phyloP scores from a whole-genome alignment of 495 filamentous ascomycete species.

The Aspergillus asperescens region DNA sequence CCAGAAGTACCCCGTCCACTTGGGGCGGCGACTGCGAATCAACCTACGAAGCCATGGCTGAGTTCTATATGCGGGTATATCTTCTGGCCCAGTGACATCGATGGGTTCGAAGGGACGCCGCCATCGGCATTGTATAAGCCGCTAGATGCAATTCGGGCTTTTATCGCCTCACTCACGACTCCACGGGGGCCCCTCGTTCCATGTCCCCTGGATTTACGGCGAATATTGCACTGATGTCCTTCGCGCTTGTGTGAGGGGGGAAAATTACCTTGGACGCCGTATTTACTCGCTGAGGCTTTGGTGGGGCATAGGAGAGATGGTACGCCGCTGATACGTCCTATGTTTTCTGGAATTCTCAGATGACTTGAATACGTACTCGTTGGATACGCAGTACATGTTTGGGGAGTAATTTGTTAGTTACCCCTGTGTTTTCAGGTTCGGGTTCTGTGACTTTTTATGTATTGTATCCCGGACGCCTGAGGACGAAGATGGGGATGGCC shows the following conservation, averaged over 20 bases:
- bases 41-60: constrained; percentile 67
- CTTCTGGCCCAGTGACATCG: constrained; percentile 68
- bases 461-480: constrained; percentile 42
- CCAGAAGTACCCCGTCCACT: constrained; percentile 62
- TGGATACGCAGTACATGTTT: constrained; percentile 67
- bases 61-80: constrained; percentile 64
- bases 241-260: constrained; percentile 51
- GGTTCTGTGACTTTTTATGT: constrained; percentile 60
- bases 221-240: constrained; percentile 55
- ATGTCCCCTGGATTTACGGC: constrained; percentile 68
- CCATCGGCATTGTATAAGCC: constrained; percentile 66
- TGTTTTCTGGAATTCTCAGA: constrained; percentile 63
- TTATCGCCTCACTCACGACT: constrained; percentile 63
- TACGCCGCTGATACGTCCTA: constrained; percentile 52
- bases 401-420: constrained; percentile 53
- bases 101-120: constrained; percentile 66
- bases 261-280: constrained; percentile 61
- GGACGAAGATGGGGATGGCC: constrained; percentile 27
- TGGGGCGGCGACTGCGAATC: constrained; percentile 68
- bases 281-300: constrained; percentile 53
- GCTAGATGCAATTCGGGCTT: constrained; percentile 69
- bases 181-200: constrained; percentile 62
- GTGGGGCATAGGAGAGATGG: constrained; percentile 41
- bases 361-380: constrained; percentile 54
- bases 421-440: constrained; percentile 56